Conservation (phyloP, 179 eudicot genomes). For the Beta macrorhiza region DNA sequence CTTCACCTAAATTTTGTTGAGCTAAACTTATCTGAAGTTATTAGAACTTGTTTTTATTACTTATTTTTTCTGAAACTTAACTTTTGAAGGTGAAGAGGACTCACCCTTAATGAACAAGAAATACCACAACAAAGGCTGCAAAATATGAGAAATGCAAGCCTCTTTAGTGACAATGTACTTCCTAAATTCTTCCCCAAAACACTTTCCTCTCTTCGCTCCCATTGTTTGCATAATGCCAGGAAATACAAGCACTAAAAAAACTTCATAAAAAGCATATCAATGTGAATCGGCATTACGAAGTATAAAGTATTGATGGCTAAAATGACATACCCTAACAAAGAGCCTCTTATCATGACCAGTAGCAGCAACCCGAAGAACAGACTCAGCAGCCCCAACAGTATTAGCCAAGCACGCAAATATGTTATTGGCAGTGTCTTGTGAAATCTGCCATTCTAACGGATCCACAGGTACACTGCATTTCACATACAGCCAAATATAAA, state of each 20-base stretch:
- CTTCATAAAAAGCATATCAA: not conserved
- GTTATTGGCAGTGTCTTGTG: slow-evolving; percentile 76
- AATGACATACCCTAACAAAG: slow-evolving; percentile 59
- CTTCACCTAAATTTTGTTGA: no score
- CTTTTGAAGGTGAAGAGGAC: no score
- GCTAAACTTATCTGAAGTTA: no score
- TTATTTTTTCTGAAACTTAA: no score
- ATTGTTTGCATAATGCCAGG: not conserved
- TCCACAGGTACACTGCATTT: slow-evolving; percentile 79
- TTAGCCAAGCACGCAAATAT: slow-evolving; percentile 90
- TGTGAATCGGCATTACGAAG: not conserved
- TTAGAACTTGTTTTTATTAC: no score
- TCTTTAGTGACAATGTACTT: not conserved
- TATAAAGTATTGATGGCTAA: not conserved
- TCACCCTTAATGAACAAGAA: no score
- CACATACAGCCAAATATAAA: not conserved
- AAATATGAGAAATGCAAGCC: not conserved
- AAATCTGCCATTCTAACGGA: slow-evolving; percentile 96
- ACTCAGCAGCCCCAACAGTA: slow-evolving; percentile 96
- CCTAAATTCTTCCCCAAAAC: not conserved
- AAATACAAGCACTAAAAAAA: not conserved
- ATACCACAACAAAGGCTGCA: no score
- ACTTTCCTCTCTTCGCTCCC: not conserved
- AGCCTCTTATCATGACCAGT: slow-evolving; percentile 93
- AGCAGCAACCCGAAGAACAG: slow-evolving; percentile 93